These are phyloP conservation scores for Aspergillus nidulans DNA, from an alignment of 495 filamentous ascomycete species.

Conservation along the genomic window DNA sequence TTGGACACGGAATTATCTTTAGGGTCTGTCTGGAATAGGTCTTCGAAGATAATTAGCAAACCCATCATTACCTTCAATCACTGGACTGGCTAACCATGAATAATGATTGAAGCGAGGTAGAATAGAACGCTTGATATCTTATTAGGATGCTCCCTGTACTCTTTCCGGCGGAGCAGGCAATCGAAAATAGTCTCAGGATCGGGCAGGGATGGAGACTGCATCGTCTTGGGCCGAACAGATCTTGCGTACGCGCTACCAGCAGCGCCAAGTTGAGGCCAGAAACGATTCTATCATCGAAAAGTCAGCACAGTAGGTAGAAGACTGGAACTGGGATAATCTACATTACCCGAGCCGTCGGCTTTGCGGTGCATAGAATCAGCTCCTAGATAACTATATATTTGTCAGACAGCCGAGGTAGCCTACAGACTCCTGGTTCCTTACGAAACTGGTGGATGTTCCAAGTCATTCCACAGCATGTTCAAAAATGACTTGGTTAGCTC, in stretches of 20 bases:
- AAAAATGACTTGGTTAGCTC: constrained; percentile 58
- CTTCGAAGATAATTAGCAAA: constrained; percentile 31
- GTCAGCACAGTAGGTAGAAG: neutral
- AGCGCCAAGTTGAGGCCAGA: constrained; percentile 62
- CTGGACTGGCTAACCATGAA: constrained; percentile 54
- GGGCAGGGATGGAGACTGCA: constrained; percentile 62
- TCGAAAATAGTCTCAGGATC: constrained; percentile 79
- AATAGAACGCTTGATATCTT: constrained; percentile 85
- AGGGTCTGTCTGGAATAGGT: constrained; percentile 61
- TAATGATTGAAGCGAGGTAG: constrained; percentile 86
- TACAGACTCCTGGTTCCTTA: constrained; percentile 21
- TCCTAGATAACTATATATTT: constrained; percentile 42
- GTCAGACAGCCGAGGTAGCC: constrained; percentile 16
- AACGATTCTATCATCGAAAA: constrained; percentile 42
- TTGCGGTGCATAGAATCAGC: constrained; percentile 56
- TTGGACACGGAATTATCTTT: constrained; percentile 54
- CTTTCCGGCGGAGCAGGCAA: constrained; percentile 59
- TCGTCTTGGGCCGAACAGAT: constrained; percentile 58
- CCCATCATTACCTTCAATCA: neutral
- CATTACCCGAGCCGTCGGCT: constrained; percentile 68
- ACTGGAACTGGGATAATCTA: constrained; percentile 10
- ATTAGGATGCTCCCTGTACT: constrained; percentile 64
- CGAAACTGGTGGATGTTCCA: constrained; percentile 64
- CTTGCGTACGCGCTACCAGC: constrained; percentile 66
- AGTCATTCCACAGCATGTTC: constrained; percentile 60